phyloP scores from a whole-genome alignment of 2,329 filamentous ascomycete genomes.

The Claviceps maximensis region DNA sequence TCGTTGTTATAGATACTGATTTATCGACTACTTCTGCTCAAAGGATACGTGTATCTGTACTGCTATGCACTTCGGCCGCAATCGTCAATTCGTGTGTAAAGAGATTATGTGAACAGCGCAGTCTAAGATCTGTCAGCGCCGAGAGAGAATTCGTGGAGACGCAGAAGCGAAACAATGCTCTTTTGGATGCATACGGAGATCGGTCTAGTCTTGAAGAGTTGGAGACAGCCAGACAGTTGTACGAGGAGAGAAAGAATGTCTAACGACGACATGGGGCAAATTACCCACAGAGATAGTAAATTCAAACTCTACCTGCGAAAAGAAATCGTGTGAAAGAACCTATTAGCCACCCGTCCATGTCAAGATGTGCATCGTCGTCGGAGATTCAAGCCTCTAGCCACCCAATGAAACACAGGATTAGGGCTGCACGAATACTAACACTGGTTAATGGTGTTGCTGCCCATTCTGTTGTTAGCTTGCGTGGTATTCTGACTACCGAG shows the following conservation, averaged over 20 bases:
- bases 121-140: slow-evolving; percentile 11
- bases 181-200: slow-evolving; percentile 38
- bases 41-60: neutral
- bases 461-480: too few relatives aligned
- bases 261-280: neutral
- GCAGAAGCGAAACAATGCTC: slow-evolving; percentile 25
- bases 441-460: too few relatives aligned
- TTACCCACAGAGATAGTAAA: neutral
- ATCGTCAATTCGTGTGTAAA: slow-evolving; percentile 21
- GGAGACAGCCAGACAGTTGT: slow-evolving; percentile 33
- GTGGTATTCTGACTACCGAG: neutral
- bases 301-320: neutral
- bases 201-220: slow-evolving; percentile 34
- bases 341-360: neutral
- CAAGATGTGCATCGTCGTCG: neutral
- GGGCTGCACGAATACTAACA: neutral
- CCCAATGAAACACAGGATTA: neutral
- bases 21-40: neutral
- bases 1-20: neutral
- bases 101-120: slow-evolving; percentile 13
- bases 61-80: neutral
- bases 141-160: slow-evolving; percentile 23
- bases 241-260: slow-evolving; percentile 21
- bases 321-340: neutral
- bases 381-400: neutral